phyloP scores from a whole-genome alignment of 257 asterid genomes.

The Solanum boliviense region DNA sequence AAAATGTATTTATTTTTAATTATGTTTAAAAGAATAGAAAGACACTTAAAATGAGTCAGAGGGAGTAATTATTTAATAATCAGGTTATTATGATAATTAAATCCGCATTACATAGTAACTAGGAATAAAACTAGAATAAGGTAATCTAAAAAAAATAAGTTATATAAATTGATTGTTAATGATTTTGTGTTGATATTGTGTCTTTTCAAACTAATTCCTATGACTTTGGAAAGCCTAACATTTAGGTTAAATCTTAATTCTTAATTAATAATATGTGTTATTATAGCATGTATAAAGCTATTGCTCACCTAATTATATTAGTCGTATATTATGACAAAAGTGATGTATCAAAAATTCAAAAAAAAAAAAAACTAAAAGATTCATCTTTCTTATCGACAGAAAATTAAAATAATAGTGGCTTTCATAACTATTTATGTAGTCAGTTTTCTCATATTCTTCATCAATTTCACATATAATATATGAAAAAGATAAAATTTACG shows the following conservation, averaged over 20 bases:
- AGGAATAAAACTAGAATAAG: background rate
- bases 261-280: background rate
- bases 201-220: background rate
- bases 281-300: background rate
- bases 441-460: background rate
- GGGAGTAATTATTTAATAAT: background rate
- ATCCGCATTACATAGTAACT: background rate
- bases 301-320: background rate
- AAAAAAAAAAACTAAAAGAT: too few species aligned
- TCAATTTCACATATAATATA: background rate
- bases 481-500: too few species aligned
- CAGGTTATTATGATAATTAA: background rate
- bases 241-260: background rate
- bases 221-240: background rate
- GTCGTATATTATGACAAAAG: background rate
- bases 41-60: background rate
- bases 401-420: background rate
- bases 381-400: background rate
- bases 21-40: background rate
- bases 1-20: background rate
- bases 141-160: background rate
- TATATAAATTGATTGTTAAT: background rate
- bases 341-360: background rate
- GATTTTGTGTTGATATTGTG: background rate
- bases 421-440: background rate